These are phyloP conservation scores for Talaromyces borbonicus DNA, from an alignment of 495 filamentous ascomycete genomes.

Conservation along the genomic window DNA sequence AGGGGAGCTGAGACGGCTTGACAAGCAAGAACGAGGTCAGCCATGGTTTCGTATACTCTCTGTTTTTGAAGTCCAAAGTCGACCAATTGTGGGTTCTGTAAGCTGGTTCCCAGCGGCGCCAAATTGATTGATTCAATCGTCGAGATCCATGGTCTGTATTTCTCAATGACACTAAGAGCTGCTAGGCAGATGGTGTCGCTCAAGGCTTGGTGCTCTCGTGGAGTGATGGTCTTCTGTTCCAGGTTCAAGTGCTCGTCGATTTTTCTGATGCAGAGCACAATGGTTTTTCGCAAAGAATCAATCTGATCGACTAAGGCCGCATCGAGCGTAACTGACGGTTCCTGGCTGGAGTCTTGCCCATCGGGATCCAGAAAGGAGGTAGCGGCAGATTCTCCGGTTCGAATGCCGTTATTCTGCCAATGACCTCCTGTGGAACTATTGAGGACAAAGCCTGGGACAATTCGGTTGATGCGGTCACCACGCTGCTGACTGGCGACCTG, in stretches of 20 bases:
- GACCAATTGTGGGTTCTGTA: conserved; percentile 73
- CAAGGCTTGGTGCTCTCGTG: conserved; percentile 58
- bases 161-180: conserved; percentile 69
- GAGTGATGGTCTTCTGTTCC: conserved; percentile 67
- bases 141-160: conserved; percentile 78
- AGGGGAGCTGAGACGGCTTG: conserved; percentile 82
- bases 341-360: conserved; percentile 53
- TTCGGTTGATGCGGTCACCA: conserved; percentile 77
- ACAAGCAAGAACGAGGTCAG: conserved; percentile 76
- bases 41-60: conserved; percentile 80
- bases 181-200: conserved; percentile 65
- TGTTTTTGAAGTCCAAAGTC: conserved; percentile 91
- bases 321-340: conserved; percentile 67
- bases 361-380: conserved; percentile 79
- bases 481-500: conserved; percentile 88
- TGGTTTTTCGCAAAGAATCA: conserved; percentile 71
- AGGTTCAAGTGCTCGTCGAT: conserved; percentile 75
- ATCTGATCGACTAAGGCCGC: conserved; percentile 66
- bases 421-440: conserved; percentile 73
- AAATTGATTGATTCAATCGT: conserved; percentile 84
- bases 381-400: conserved; percentile 54
- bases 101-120: conserved; percentile 57
- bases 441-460: conserved; percentile 83
- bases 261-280: conserved; percentile 70
- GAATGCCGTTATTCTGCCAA: conserved; percentile 87